Conservation (phyloP, 371 early-diverging fungal genomes). For the Mortierella sp. region DNA sequence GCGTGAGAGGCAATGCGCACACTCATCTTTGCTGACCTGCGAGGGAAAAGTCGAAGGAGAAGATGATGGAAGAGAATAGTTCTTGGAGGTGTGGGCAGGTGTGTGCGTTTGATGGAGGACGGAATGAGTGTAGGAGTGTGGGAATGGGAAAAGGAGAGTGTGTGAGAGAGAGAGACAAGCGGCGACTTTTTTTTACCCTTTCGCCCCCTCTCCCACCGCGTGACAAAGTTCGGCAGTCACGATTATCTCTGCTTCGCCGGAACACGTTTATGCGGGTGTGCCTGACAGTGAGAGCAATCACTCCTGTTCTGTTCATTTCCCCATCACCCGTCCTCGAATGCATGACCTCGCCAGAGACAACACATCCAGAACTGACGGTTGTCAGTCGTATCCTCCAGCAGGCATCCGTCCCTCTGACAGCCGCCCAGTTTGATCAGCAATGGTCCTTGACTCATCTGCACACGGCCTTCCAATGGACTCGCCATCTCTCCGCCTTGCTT, state of each 20-base stretch:
- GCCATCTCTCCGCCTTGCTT: conserved; percentile 27
- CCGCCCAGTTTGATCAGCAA: conserved; percentile 30
- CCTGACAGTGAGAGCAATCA: not conserved
- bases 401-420: conserved; percentile 20
- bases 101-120: not conserved
- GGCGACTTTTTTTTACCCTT: not conserved
- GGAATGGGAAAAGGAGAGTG: not conserved
- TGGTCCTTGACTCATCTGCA: conserved; percentile 32
- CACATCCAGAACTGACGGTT: conserved; percentile 34
- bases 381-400: conserved; percentile 38
- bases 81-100: not conserved
- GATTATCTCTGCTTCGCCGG: not conserved
- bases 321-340: not conserved
- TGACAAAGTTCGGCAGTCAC: conserved; percentile 11
- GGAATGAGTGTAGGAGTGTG: not conserved
- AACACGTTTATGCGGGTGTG: not conserved
- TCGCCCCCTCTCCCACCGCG: not conserved
- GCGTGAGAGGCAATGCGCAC: conserved; percentile 40
- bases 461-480: conserved; percentile 45
- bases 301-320: not conserved
- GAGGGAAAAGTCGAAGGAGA: not conserved
- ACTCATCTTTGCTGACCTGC: conserved; percentile 36
- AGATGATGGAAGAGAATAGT: not conserved
- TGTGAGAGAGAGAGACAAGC: not conserved
- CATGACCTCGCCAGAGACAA: conserved; percentile 17